These are phyloP conservation scores for Beauveria pseudobassiana DNA, from an alignment of 2,329 filamentous ascomycete species.

Conservation along the genomic window DNA sequence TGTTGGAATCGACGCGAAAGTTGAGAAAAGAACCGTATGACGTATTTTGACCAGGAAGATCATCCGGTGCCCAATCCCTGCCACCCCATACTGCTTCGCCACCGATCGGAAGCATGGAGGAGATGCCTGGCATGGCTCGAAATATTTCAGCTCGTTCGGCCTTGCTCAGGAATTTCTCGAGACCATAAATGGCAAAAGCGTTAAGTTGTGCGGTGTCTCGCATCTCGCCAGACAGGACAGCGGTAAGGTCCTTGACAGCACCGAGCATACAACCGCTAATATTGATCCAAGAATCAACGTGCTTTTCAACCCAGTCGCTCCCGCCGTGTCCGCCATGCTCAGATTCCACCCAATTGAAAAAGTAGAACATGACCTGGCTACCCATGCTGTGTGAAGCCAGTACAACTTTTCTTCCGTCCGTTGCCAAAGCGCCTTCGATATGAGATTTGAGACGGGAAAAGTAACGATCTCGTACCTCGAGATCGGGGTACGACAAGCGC, in stretches of 20 bases:
- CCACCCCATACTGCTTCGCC: slow-evolving; percentile 96
- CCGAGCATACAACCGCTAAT: slow-evolving; percentile 97
- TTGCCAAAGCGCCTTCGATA: slow-evolving; percentile 74
- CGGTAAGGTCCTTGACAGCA: slow-evolving; percentile 82
- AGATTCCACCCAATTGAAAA: slow-evolving; percentile 72
- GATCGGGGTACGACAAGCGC: slow-evolving; percentile 82
- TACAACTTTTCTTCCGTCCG: slow-evolving; percentile 71
- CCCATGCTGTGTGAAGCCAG: slow-evolving; percentile 96
- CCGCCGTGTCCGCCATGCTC: slow-evolving; percentile 74
- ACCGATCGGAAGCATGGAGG: slow-evolving; percentile 92
- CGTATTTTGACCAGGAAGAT: slow-evolving; percentile 61
- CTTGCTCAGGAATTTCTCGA: slow-evolving; percentile 90
- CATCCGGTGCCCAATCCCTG: slow-evolving; percentile 78
- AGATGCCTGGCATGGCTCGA: slow-evolving; percentile 92
- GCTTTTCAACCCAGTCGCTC: slow-evolving; percentile 77
- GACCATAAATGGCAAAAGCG: slow-evolving; percentile 88
- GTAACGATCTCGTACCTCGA: slow-evolving; percentile 87
- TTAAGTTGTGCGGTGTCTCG: slow-evolving; percentile 96
- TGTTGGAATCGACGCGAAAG: slow-evolving; percentile 63
- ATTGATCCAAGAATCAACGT: slow-evolving; percentile 96
- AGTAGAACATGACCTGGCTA: slow-evolving; percentile 85
- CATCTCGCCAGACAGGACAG: slow-evolving; percentile 93
- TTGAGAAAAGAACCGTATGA: slow-evolving; percentile 79
- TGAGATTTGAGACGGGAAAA: slow-evolving; percentile 85
- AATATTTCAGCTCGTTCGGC: slow-evolving; percentile 91